Evolutionary conservation across 148 eudicot species (phyloP), one percentile per base, ranked within the genome.

Genomic region (Nepenthes mirabilis): DNA sequence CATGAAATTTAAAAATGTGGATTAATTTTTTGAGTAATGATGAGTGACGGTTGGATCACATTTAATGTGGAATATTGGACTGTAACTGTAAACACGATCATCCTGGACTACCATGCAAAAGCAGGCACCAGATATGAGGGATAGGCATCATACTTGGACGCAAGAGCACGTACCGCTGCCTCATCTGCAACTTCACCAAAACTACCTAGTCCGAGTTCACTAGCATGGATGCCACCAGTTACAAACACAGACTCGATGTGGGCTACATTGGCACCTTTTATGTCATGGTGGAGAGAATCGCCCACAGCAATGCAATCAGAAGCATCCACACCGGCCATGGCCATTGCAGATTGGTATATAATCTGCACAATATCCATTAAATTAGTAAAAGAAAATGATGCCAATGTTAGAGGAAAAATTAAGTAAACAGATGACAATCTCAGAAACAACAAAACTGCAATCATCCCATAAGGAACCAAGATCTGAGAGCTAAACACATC

Each of bases 261-360:
- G 47, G 91, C 90, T 55, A 33, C 60, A 67, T 88, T 91, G 55
- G 98, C 94, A 14, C 98, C 96, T 74, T 83, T 85, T 58, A 91
- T 85, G 68, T 91, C 98, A 63, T 88, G 98, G 75, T 91, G 88
- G 60, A 91, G 74, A 13, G 96, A 91, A 71, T 91, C 98, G 2
- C 98, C 94, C n/a, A 91, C 96, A 50, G 88, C 96, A 56, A 88
- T 75, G 70, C 94, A 83, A 58, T 91, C 86, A 2, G 79, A 66
- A 52, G 84, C 90, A 56, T 82, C 90, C 57, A 78, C 86, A 56
- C 85, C 93, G 33, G 70, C 84, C 86, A 85, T 78, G 50, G 72
- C 75, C 86, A 83, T 77, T 35, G 97, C 96, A 48, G 87, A 80
- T 67, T 88, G 73, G 35, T 91, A 88, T 40, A 91, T 91, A 12